Evolutionary conservation across 2,329 filamentous ascomycete genomes (phyloP), one percentile per base, ranked within the genome.

Genomic region (Lasiodiplodia hormozganensis): DNA sequence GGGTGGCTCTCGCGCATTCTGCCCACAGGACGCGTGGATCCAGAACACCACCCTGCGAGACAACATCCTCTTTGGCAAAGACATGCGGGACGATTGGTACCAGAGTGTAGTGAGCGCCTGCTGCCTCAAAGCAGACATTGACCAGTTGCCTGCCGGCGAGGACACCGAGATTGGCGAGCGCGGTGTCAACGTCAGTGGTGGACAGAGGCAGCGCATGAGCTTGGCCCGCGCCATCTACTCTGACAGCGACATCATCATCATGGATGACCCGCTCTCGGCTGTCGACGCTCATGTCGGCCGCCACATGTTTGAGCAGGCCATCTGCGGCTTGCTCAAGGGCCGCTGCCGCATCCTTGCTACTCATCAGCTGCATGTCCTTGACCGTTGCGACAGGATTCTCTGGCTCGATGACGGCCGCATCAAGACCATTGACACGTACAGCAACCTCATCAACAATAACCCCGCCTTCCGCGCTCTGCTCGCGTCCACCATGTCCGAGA

Each of bases 11-110:
- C 86, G 94, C 70, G 93, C 95, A 0, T 97, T 97, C 75, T 98
- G 96, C 72, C 95, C 95, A 0, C 95, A 99, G 77, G 97, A 97
- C 75, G 93, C 96, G 0, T 99, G 96, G 96, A 97, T 99, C 62
- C 95, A 98, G 76, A 98, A 98, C 75, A 86, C 93, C 0, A 92
- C 91, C 0, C 87, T 98, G 3, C 89, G 89, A 70, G 89, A 97
- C 43, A 99, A 99, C 75, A 97, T 99, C 69, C 80, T 93, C 0
- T 98, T 98, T 75, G 95, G 95, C 14, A 95, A 93, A 85, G 83
- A 86, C 77, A 87, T 73, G 70, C 85, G 97, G 65, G 85, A 85
- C 68, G 82, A 83, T 3, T 97, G 95, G 94, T 97, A 97, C 75
- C 86, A 90, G 54, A 82, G 91, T 62, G 94, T 97, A 18, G 85